Evolutionary conservation across 805 yeast genomes (phyloP).

Genomic region (Starmerella bombi): DNA sequence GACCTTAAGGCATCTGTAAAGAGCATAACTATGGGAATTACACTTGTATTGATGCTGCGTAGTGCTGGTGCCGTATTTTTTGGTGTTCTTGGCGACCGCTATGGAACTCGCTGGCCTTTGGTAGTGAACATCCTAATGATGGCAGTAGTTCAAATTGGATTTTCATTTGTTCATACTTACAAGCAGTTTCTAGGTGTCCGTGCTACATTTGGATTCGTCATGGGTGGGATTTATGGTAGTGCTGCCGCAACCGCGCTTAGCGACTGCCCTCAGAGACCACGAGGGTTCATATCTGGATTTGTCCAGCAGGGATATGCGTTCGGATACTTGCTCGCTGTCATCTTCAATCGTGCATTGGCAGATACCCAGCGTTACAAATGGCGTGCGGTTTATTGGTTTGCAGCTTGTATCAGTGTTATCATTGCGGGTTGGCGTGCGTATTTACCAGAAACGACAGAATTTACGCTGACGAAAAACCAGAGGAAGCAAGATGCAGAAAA

Average conservation of each 20-base stretch:
- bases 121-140: conserved; percentile 40
- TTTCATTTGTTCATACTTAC: conserved; percentile 51
- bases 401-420: conserved; percentile 51
- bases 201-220: conserved; percentile 52
- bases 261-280: conserved; percentile 45
- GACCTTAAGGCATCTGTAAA: conserved; percentile 34
- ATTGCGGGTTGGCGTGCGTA: conserved; percentile 44
- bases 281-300: conserved; percentile 52
- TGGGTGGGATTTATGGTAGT: conserved; percentile 62
- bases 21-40: conserved; percentile 59
- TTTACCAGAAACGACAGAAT: conserved; percentile 50
- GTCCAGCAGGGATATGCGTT: conserved; percentile 73
- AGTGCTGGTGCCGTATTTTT: conserved; percentile 58
- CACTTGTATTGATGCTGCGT: conserved; percentile 57
- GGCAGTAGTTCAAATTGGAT: conserved; percentile 46
- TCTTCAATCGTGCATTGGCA: conserved; percentile 49
- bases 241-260: conserved; percentile 55
- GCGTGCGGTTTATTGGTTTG: conserved; percentile 65
- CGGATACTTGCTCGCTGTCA: conserved; percentile 52
- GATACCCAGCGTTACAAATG: conserved; percentile 42
- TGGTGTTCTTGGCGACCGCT: conserved; percentile 48
- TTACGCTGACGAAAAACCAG: conserved; percentile 26
- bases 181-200: conserved; percentile 47
- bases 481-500: conserved; percentile 13
- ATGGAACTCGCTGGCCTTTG: conserved; percentile 59